These are phyloP conservation scores for Phytophthora fragariae DNA, from an alignment of 352 stramenopile genomes.

Conservation along the genomic window DNA sequence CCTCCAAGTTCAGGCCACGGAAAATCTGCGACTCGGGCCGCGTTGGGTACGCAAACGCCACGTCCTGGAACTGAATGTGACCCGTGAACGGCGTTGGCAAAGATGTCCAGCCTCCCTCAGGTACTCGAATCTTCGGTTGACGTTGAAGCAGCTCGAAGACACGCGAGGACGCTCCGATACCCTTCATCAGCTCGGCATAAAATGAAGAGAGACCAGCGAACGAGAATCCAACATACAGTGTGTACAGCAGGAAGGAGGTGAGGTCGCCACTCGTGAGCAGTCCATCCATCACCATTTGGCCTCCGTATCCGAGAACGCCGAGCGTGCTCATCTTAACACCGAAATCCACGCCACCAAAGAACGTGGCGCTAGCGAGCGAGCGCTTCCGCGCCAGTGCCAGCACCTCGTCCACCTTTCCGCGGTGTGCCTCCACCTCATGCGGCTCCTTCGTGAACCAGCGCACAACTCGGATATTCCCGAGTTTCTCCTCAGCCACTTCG, in stretches of 20 bases:
- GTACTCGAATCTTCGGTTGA: constrained; percentile 61
- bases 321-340: constrained; percentile 91
- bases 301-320: constrained; percentile 92
- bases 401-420: constrained; percentile 68
- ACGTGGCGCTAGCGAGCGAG: constrained; percentile 80
- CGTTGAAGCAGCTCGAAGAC: constrained; percentile 94
- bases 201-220: constrained; percentile 92
- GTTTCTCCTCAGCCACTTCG: constrained; percentile 93
- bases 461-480: constrained; percentile 94
- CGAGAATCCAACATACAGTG: constrained; percentile 91
- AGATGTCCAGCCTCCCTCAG: constrained; percentile 39
- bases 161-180: constrained; percentile 86
- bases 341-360: constrained; percentile 88
- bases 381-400: constrained; percentile 71
- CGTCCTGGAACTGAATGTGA: constrained; percentile 84
- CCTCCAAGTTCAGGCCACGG: constrained; percentile 55
- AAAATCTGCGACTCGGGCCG: constrained; percentile 67
- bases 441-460: constrained; percentile 90
- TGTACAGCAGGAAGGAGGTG: constrained; percentile 95
- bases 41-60: constrained; percentile 79
- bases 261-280: constrained; percentile 91
- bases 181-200: constrained; percentile 93
- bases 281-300: constrained; percentile 88
- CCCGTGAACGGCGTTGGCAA: constrained; percentile 51
- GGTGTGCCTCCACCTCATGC: constrained; percentile 69